Conservation (phyloP, 2,329 filamentous ascomycete genomes). For the Nothophaeocryptopus gaeumannii region DNA sequence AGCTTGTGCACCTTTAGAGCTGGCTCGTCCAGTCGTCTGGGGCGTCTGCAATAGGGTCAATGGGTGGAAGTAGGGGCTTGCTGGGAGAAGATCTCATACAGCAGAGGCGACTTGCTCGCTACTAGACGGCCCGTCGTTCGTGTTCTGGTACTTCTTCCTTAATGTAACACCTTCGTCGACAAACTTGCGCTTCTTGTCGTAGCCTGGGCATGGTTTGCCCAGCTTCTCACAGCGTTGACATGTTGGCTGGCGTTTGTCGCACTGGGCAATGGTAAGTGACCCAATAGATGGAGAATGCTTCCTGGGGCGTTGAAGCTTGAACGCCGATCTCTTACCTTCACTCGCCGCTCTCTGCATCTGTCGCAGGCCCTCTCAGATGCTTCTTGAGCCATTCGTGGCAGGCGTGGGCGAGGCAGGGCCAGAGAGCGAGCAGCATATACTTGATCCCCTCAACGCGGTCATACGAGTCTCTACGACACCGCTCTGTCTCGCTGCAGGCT, state of each 20-base stretch:
- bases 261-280: slow-evolving; percentile 18
- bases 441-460: neutral
- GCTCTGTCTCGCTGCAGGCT: slow-evolving; percentile 1
- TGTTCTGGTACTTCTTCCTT: slow-evolving; percentile 31
- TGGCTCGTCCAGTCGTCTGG: too few species aligned
- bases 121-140: slow-evolving; percentile 11
- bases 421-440: slow-evolving; percentile 1
- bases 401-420: slow-evolving; percentile 2
- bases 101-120: slow-evolving; percentile 11
- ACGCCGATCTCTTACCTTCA: slow-evolving; percentile 28
- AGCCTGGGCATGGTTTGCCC: slow-evolving; percentile 36
- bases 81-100: neutral
- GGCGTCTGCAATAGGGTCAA: too few species aligned
- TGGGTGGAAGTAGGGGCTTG: too few species aligned
- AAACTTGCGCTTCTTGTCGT: slow-evolving; percentile 38
- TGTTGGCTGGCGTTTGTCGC: slow-evolving; percentile 33
- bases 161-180: slow-evolving; percentile 35
- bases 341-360: slow-evolving; percentile 34
- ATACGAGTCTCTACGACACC: neutral
- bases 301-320: neutral
- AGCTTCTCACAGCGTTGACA: slow-evolving; percentile 36
- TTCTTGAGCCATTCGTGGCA: slow-evolving; percentile 26
- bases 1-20: too few species aligned
- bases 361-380: slow-evolving; percentile 34
- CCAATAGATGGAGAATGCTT: neutral